Evolutionary conservation across 108 stramenopile genomes (phyloP), one percentile per base, ranked within the genome.

Genomic region (Phaeodactylum tricornutum): DNA sequence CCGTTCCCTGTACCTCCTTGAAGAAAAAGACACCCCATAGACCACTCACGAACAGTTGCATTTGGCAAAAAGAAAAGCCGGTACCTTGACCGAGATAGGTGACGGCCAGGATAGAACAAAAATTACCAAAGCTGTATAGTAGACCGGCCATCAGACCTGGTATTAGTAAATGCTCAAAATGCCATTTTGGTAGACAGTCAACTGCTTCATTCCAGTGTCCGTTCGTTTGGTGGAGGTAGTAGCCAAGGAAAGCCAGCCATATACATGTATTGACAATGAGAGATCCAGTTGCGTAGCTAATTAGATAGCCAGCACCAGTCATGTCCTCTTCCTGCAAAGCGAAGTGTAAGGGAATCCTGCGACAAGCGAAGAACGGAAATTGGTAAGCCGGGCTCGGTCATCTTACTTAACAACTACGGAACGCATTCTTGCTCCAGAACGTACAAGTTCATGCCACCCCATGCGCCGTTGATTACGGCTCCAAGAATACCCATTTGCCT

Each of bases 1-100:
- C 55, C 19, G 51, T 25, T 1, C 76, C 81, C 15, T 40, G 52
- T n/a, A 90, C 62, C 43, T 90, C 88, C 38, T 74, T 62, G 65
- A 67, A 90, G 28, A 37, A 85, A 43, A 78, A 76, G n/a, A 90
- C 83, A 3, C 88, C 88, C 81, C 83, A 85, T 24, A 85, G 52
- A 2, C 88, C 88, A 47, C 48, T 53, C n/a, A 69, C 44, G 28
- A 69, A 36, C 28, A 74, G 73, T 19, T 67, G 53, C 21, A 64
- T 44, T 45, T 69, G 76, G 1, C 59, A 43, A 14, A 74, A 29
- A 27, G 48, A 74, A 53, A 81, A 80, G 0, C 88, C 88, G n/a
- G 85, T 76, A 20, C 77, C 81, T 63, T 90, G 77, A 0, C 84
- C 88, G 12, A 90, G 67, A 50, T 77, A 66, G 25, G 74, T 63